Base-by-base conservation (phyloP, 225 moss, liverwort and hornwort genomes). In the Neckera pumila region DNA sequence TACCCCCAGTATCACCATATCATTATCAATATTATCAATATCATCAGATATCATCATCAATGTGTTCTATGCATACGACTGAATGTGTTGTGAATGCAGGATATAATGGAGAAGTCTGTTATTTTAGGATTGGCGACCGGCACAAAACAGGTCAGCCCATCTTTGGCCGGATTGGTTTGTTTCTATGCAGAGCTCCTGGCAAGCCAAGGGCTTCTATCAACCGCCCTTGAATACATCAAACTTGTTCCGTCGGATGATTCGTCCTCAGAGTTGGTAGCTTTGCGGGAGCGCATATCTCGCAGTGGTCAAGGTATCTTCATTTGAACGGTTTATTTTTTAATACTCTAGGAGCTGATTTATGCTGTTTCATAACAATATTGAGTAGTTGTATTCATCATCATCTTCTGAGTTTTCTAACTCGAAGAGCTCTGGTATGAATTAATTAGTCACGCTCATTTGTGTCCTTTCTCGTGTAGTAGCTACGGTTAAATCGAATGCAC, bases 21-120 rank as follows among this genome's bases (percentile, higher is more conserved):
- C n/a, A 40, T 40, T 49, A 34, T 34, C 49, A 47, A 18, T 51
- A n/a, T n/a, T 43, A 59, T 73, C 33, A 85, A 61, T 23, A 54
- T 62, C 19, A 53, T 63, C 49, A 36, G 36, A 63, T 54, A 54
- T 57, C 22, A 30, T 61, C n/a, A 17, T 36, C 54, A 79, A 66
- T 60, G 11, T 74, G 67, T 60, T 75, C 18, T 83, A 66, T 79
- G 61, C 36, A 16, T 75, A 73, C 69, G 62, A 59, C 80, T 87
- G 59, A 84, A 20, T 74, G 49, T 82, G 27, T 84, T 74, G 73
- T 90, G 80, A 61, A 49, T 91, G 87, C 95, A 99, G 98, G 93
- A 93, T 82, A 90, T 97, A 59, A 97, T 97, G 96, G 99, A 99
- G 90, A 99, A 97, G 92, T 95, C 97, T 69, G 99, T 99, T 58